Base-by-base conservation (phyloP, 495 filamentous ascomycete species). In the Talaromyces liani region DNA sequence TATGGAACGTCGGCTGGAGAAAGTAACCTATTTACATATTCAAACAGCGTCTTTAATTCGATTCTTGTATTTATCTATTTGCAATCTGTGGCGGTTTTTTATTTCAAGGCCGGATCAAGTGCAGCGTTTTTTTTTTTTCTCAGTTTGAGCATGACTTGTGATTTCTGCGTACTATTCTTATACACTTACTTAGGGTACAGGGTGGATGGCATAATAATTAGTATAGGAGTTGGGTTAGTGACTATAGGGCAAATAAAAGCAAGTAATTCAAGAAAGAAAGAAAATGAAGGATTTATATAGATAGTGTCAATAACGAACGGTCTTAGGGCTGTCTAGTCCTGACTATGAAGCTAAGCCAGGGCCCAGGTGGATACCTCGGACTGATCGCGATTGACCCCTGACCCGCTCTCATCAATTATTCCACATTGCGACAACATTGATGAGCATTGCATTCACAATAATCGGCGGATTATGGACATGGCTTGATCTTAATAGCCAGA, bases 1-100 rank as follows among this genome's bases (percentile, higher is more conserved):
- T 98, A 66, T 96, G 92, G 93, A 98, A 98, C 71, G 94, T 98
- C 61, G 93, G 93, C 39, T 97, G 93, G 94, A 85, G 90, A 67
- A 82, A 85, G 66, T 92, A 69, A 88, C 25, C 14, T 27, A 27
- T 27, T 27, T 27, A 27, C 27, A 1, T 27, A 27, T 27, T 27
- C 27, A 27, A 24, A 5, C 27, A 4, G 45, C 10, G 6, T 58
- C 12, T 49, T 29, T 27, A 2, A 47, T 61, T 61, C 49, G 25
- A 24, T 54, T 63, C 47, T 56, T 63, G 27, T 53, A 25, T 63
- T 24, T 34, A 39, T 54, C 41, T 47, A 29, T 27, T 18, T 60
- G n/a, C 58, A 41, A 41, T 27, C 6, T 31, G 22, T 56, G 22
- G 27, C 53, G 53, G 27, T 56, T 27, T 16, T 12, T 27, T 14